Percentiles rank a stretch among this genome's conserved stretches.
Conservation (phyloP, 225 moss, liverwort and hornwort genomes). For the Sphagnum tenellum region DNA sequence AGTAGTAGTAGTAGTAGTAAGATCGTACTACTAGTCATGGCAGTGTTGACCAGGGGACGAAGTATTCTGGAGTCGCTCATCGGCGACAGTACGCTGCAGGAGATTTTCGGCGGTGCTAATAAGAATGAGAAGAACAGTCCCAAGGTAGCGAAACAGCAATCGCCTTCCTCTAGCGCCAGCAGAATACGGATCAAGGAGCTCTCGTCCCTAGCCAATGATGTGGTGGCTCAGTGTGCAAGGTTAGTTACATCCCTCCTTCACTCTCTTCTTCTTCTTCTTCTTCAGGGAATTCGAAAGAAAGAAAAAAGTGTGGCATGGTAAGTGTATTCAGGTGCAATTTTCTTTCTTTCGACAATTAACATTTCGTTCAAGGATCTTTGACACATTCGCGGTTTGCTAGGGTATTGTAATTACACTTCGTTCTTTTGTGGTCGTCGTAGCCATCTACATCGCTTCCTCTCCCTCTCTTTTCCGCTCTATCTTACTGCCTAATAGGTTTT, state of each 20-base stretch:
- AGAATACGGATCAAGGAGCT: constrained; percentile 82
- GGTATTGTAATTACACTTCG: too few species aligned
- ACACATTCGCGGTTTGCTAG: too few species aligned
- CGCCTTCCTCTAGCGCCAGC: constrained; percentile 48
- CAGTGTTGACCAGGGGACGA: constrained; percentile 50
- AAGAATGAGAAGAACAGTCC: constrained; percentile 21
- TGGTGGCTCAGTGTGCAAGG: constrained; percentile 92
- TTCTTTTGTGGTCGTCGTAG: too few species aligned
- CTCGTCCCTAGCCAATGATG: constrained; percentile 86
- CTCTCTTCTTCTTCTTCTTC: too few species aligned
- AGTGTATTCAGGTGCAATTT: too few species aligned
- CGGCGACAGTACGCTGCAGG: constrained; percentile 66
- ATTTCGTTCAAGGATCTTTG: background rate
- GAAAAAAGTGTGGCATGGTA: too few species aligned
- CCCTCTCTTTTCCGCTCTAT: too few species aligned
- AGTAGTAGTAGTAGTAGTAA: too few species aligned
- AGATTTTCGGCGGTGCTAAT: constrained; percentile 51
- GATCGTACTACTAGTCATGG: constrained; percentile 18
- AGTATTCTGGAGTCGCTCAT: constrained; percentile 73
- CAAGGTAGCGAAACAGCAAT: constrained; percentile 21
- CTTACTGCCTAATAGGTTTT: too few species aligned
- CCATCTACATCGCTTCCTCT: too few species aligned
- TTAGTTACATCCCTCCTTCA: constrained; percentile 5
- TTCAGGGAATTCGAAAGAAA: too few species aligned
- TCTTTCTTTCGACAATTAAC: background rate